Evolutionary conservation across 2,329 filamentous ascomycete species (phyloP).

Genomic region (Erysiphe pulchra): DNA sequence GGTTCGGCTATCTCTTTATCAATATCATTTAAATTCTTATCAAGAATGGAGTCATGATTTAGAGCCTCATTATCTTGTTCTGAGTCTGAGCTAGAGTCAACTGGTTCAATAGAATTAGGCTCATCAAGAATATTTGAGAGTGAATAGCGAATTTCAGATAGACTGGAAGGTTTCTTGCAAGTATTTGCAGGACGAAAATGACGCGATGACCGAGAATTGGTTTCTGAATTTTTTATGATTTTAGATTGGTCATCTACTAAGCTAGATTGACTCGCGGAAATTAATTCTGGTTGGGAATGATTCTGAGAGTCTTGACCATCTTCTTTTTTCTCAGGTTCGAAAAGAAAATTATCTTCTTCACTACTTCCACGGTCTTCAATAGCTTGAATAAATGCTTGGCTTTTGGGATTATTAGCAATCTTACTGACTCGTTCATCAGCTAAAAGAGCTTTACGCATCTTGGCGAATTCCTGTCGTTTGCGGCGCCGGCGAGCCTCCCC

Average conservation of each 20-base stretch:
- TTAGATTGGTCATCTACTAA: conserved; percentile 14
- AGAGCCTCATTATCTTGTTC: conserved; percentile 25
- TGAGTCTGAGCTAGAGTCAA: conserved; percentile 26
- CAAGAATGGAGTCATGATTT: conserved; percentile 14
- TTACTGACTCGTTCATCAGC: conserved; percentile 76
- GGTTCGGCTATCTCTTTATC: conserved; percentile 11
- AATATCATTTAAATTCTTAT: conserved; percentile 13
- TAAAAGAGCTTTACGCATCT: conserved; percentile 73
- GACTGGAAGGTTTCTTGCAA: conserved; percentile 41
- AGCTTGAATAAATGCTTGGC: conserved; percentile 68
- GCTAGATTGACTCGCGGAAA: conserved; percentile 19
- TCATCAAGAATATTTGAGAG: conserved; percentile 65
- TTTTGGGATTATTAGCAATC: conserved; percentile 71
- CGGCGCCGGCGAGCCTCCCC: conserved; percentile 50
- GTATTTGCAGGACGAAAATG: conserved; percentile 32
- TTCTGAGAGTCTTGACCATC: conserved; percentile 17
- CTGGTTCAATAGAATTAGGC: conserved; percentile 21
- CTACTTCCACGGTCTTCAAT: conserved; percentile 62
- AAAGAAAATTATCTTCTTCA: conserved; percentile 52
- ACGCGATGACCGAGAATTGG: conserved; percentile 27
- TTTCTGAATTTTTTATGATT: conserved; percentile 16
- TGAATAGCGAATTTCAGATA: conserved; percentile 62
- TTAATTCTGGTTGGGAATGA: conserved; percentile 13
- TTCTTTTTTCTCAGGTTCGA: conserved; percentile 21
- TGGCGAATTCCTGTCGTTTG: conserved; percentile 70